These are phyloP conservation scores for Xerocomus brunneocitrinus DNA, from an alignment of 768 basidiomycete species.

Conservation along the genomic window DNA sequence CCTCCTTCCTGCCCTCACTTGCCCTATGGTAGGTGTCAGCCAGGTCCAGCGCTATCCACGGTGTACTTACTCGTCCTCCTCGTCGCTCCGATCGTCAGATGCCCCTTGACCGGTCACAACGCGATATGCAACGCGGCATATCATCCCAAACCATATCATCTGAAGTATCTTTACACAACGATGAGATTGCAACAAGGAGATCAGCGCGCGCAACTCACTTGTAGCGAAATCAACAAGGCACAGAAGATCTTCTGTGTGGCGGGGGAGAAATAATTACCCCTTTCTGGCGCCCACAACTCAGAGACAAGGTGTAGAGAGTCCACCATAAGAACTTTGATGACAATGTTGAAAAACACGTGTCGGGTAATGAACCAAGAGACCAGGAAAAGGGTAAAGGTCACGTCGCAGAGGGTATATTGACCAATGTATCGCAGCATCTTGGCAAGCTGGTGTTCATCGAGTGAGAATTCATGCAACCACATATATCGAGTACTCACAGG, in stretches of 20 bases:
- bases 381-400: conserved; percentile 76
- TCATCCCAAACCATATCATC: conserved; percentile 82
- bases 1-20: conserved; percentile 19
- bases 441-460: conserved; percentile 54
- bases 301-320: conserved; percentile 46
- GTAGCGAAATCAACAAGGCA: conserved; percentile 50
- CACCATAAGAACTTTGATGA: conserved; percentile 57
- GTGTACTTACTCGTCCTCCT: conserved; percentile 52
- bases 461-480: background rate
- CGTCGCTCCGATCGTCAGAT: conserved; percentile 83
- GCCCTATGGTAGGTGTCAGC: conserved; percentile 17
- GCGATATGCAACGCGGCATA: conserved; percentile 75
- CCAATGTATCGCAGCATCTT: conserved; percentile 93
- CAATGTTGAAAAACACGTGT: conserved; percentile 72
- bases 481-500: conserved; percentile 54
- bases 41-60: background rate
- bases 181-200: conserved; percentile 5
- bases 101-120: conserved; percentile 74
- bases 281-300: conserved; percentile 56
- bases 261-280: conserved; percentile 53
- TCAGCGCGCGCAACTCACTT: conserved; percentile 39
- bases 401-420: conserved; percentile 61
- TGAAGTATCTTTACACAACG: conserved; percentile 54
- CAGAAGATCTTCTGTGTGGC: conserved; percentile 46
- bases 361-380: conserved; percentile 89